Evolutionary conservation across 768 basidiomycete species (phyloP).

Genomic region (Fomitopsis serialis): DNA sequence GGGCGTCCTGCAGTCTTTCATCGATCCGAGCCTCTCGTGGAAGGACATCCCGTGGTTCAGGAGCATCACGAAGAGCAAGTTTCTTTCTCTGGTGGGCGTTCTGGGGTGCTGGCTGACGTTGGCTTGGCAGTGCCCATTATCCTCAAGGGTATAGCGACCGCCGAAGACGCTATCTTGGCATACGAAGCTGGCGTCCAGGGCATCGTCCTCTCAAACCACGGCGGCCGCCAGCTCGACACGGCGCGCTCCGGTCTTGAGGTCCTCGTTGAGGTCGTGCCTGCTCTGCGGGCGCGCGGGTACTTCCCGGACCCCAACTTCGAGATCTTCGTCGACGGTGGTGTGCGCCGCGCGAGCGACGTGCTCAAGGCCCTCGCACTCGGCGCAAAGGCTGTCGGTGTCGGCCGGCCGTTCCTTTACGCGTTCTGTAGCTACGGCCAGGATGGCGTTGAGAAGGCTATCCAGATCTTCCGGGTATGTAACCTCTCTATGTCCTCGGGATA

Average conservation of each 20-base stretch:
- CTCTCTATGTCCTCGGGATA: not conserved
- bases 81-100: not conserved
- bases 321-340: slow-evolving; percentile 88
- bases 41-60: slow-evolving; percentile 67
- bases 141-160: slow-evolving; percentile 79
- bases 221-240: slow-evolving; percentile 54
- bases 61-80: slow-evolving; percentile 49
- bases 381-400: slow-evolving; percentile 79
- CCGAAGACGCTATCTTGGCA: slow-evolving; percentile 83
- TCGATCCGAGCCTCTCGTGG: slow-evolving; percentile 90
- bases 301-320: slow-evolving; percentile 78
- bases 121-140: slow-evolving; percentile 71
- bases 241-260: slow-evolving; percentile 86
- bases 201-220: slow-evolving; percentile 85
- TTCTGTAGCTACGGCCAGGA: slow-evolving; percentile 83
- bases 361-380: slow-evolving; percentile 83
- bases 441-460: slow-evolving; percentile 75
- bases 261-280: slow-evolving; percentile 79
- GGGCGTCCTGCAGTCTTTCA: slow-evolving; percentile 63
- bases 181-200: slow-evolving; percentile 72
- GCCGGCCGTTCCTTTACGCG: slow-evolving; percentile 81
- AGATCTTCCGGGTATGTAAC: slow-evolving; percentile 59
- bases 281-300: slow-evolving; percentile 55
- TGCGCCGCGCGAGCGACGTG: slow-evolving; percentile 82
- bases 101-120: not conserved